A percentile compares a stretch with the other conserved stretches of the same genome.
Conservation (phyloP, 139 green algal species). For the Helicosporidium sp. region DNA sequence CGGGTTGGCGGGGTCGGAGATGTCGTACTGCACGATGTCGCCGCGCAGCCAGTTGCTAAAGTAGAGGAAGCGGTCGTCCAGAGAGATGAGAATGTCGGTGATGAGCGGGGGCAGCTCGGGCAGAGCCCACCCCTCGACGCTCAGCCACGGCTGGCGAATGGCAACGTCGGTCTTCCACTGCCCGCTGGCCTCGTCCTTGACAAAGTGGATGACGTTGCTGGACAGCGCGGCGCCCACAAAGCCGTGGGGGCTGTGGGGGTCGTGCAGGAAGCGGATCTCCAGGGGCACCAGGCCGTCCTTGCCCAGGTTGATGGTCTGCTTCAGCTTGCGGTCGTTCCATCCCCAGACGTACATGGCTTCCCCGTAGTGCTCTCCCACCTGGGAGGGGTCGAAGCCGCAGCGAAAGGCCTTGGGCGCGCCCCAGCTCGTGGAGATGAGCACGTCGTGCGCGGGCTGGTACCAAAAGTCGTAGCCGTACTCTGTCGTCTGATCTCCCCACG, state of each 20-base stretch:
- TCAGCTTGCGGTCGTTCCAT: slow-evolving; percentile 34
- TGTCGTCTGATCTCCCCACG: slow-evolving; percentile 29
- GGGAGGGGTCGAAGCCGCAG: slow-evolving; percentile 53
- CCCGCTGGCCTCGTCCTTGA: slow-evolving; percentile 11
- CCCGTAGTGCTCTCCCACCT: slow-evolving; percentile 33
- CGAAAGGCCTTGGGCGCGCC: slow-evolving; percentile 43
- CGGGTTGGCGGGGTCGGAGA: slow-evolving; percentile 45
- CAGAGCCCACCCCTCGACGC: slow-evolving; percentile 59
- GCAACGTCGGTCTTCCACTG: slow-evolving; percentile 10
- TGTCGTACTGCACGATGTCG: slow-evolving; percentile 56
- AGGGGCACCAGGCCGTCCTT: slow-evolving; percentile 51
- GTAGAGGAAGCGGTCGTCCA: slow-evolving; percentile 58
- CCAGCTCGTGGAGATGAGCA: slow-evolving; percentile 54
- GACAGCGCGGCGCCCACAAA: slow-evolving; percentile 56
- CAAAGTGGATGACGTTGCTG: slow-evolving; percentile 50
- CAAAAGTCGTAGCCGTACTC: slow-evolving; percentile 66
- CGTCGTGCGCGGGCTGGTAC: slow-evolving; percentile 66
- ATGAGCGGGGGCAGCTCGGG: slow-evolving; percentile 59
- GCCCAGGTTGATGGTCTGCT: slow-evolving; percentile 41
- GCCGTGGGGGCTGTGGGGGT: slow-evolving; percentile 38
- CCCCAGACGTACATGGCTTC: slow-evolving; percentile 50
- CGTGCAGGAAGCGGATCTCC: slow-evolving; percentile 61
- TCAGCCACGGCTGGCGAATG: slow-evolving; percentile 31
- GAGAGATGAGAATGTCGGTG: slow-evolving; percentile 65
- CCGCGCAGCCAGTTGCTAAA: slow-evolving; percentile 53